Conservation (phyloP, 176 grass and related monocot genomes). For the Hsuehochloa calcarea region DNA sequence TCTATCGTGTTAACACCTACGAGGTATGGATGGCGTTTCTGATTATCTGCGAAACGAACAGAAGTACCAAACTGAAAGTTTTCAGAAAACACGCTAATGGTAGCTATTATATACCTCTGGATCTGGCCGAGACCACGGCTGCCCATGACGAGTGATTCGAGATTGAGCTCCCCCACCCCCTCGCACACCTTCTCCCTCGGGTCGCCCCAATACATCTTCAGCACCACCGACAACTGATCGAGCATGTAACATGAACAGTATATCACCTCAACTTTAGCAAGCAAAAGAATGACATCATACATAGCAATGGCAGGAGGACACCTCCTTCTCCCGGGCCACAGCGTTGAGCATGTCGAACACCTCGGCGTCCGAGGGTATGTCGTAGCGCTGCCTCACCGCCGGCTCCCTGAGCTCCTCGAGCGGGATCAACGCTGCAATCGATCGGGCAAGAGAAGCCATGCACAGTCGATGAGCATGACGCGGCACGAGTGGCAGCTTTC, state of each 20-base stretch:
- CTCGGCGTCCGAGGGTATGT: slow-evolving; percentile 46
- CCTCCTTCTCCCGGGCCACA: slow-evolving; percentile 56
- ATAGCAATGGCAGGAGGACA: neutral
- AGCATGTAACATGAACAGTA: neutral
- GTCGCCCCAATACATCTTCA: slow-evolving; percentile 74
- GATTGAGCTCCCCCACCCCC: slow-evolving; percentile 49
- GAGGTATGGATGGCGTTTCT: neutral
- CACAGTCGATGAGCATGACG: neutral
- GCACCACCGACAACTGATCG: slow-evolving; percentile 48
- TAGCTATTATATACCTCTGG: slow-evolving; percentile 40
- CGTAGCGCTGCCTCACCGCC: slow-evolving; percentile 58
- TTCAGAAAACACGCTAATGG: neutral
- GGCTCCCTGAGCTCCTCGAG: slow-evolving; percentile 54
- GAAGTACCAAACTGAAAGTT: neutral
- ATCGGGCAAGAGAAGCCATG: neutral
- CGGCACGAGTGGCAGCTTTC: too few species aligned
- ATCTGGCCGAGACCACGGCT: slow-evolving; percentile 65
- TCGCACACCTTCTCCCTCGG: slow-evolving; percentile 90
- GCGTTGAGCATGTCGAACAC: slow-evolving; percentile 51
- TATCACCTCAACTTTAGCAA: neutral
- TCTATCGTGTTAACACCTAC: too few species aligned
- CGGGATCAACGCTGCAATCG: slow-evolving; percentile 62
- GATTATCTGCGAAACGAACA: neutral
- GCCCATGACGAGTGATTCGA: slow-evolving; percentile 70
- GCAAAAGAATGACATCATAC: neutral